phyloP scores from a whole-genome alignment of 2,329 filamentous ascomycete genomes.

The Diaporthe sp. region DNA sequence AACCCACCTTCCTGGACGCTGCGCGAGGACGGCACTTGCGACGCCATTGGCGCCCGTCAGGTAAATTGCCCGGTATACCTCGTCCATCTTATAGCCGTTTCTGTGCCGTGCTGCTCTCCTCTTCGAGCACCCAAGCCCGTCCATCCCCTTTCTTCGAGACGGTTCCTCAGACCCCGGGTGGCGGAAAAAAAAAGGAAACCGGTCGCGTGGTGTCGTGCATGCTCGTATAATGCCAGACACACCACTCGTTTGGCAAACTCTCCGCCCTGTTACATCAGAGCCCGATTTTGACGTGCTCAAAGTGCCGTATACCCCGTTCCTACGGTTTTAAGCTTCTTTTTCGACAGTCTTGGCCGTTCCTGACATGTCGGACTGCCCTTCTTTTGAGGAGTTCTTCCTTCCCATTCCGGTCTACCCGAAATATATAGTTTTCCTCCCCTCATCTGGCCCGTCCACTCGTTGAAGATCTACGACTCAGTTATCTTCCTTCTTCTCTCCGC shows the following conservation, averaged over 20 bases:
- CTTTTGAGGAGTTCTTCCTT: conserved; percentile 1
- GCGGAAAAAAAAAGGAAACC: background rate
- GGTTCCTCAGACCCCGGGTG: conserved; percentile 16
- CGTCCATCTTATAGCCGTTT: background rate
- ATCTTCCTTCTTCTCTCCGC: background rate
- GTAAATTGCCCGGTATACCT: conserved; percentile 15
- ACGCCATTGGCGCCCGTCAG: conserved; percentile 29
- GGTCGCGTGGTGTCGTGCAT: conserved; percentile 21
- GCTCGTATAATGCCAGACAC: conserved; percentile 11
- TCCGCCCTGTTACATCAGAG: background rate
- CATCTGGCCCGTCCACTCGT: background rate
- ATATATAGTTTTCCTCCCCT: background rate
- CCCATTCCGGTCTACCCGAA: background rate
- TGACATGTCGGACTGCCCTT: background rate
- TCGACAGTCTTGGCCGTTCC: background rate
- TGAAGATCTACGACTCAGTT: background rate
- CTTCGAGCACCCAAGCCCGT: background rate
- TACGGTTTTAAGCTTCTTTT: conserved; percentile 20
- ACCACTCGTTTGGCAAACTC: background rate
- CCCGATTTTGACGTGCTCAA: background rate
- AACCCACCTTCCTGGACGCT: conserved; percentile 9
- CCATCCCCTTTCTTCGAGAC: conserved; percentile 18
- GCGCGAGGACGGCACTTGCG: conserved; percentile 13
- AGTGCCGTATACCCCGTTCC: background rate
- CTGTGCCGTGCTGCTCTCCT: background rate